Conservation (phyloP, 495 filamentous ascomycete genomes). For the Penicillium diatomitis region DNA sequence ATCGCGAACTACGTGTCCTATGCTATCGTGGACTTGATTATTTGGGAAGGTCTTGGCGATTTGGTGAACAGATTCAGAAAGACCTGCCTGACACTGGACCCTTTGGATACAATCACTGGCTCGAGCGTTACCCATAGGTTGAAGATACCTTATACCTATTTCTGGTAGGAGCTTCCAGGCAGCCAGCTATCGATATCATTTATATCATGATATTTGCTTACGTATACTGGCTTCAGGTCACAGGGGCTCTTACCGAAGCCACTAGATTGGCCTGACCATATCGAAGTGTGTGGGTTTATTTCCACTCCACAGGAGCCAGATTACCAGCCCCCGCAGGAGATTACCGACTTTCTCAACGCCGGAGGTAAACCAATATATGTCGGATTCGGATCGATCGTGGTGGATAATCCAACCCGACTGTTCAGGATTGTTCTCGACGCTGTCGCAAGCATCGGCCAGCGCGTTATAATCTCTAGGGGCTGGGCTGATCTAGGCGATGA, state of each 20-base stretch:
- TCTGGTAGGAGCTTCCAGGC: conserved; percentile 42
- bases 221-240: conserved; percentile 32
- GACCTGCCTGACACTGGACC: conserved; percentile 55
- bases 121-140: conserved; percentile 55
- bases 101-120: conserved; percentile 52
- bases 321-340: conserved; percentile 51
- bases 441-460: conserved; percentile 34
- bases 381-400: conserved; percentile 54
- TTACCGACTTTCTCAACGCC: conserved; percentile 51
- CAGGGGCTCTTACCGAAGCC: conserved; percentile 73
- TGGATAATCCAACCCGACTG: conserved; percentile 46
- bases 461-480: conserved; percentile 49
- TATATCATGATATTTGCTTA: too few species aligned
- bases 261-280: conserved; percentile 60
- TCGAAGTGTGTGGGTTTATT: conserved; percentile 62
- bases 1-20: conserved; percentile 68
- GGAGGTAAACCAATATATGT: conserved; percentile 32
- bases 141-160: conserved; percentile 67
- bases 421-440: conserved; percentile 43
- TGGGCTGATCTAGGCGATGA: conserved; percentile 47
- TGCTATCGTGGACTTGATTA: conserved; percentile 67
- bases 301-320: conserved; percentile 50
- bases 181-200: not conserved
- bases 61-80: conserved; percentile 54
- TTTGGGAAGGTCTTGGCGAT: conserved; percentile 72